A percentile compares a stretch with the other conserved stretches of the same genome.
phyloP scores from a whole-genome alignment of 73 alveolate genomes.

The Halteria grandinella region DNA sequence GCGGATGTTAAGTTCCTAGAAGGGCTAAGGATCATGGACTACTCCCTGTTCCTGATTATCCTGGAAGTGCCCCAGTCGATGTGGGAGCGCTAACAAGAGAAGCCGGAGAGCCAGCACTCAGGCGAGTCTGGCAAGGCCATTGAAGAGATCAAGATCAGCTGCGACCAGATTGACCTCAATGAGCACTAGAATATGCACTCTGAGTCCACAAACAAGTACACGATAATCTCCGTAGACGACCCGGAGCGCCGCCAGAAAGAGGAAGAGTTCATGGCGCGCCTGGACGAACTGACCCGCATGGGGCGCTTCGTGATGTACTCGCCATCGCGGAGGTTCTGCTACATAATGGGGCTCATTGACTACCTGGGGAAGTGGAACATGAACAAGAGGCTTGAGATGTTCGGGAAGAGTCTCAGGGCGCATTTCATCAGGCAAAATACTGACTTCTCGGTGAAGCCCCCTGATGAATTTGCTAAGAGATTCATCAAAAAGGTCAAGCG shows the following conservation, averaged over 20 bases:
- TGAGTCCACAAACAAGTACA: conserved; percentile 47
- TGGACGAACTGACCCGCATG: conserved; percentile 24
- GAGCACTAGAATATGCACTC: no score
- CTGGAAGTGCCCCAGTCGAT: conserved; percentile 29
- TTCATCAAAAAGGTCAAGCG: conserved; percentile 62
- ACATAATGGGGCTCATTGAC: conserved; percentile 64
- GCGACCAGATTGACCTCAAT: no score
- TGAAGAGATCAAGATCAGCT: no score
- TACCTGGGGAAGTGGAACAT: conserved; percentile 61
- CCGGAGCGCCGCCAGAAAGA: conserved; percentile 32
- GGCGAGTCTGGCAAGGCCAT: no score
- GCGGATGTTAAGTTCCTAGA: conserved; percentile 62
- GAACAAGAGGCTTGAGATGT: conserved; percentile 62
- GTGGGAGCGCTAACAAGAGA: no score
- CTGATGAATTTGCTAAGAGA: conserved; percentile 64
- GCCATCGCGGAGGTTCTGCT: conserved; percentile 49
- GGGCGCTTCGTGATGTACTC: conserved; percentile 61
- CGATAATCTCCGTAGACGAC: conserved; percentile 12
- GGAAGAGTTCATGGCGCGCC: conserved; percentile 11
- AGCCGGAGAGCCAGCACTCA: no score
- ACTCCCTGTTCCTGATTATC: conserved; percentile 62
- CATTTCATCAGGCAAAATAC: conserved; percentile 47
- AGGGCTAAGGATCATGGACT: conserved; percentile 63
- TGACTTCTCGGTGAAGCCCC: conserved; percentile 68
- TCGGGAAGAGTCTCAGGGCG: conserved; percentile 59